These are phyloP conservation scores for Sanguinoderma infundibulare DNA, from an alignment of 1,284 basidiomycete genomes.

Conservation along the genomic window DNA sequence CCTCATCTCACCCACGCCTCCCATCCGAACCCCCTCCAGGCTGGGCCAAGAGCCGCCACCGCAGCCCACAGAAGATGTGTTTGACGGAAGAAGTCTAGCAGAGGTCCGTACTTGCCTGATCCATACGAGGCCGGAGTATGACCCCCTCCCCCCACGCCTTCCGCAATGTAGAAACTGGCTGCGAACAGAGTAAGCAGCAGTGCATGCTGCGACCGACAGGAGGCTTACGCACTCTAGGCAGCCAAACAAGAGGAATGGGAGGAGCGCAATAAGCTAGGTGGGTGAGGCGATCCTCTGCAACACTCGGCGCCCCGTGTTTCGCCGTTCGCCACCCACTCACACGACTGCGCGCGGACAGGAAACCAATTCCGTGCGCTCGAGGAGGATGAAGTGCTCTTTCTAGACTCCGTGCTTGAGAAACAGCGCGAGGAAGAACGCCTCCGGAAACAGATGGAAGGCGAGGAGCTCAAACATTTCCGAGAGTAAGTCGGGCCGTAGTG, in stretches of 20 bases:
- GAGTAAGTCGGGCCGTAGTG: slow-evolving; percentile 52
- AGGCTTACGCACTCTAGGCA: slow-evolving; percentile 51
- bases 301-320: slow-evolving; percentile 2
- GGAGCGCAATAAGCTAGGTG: slow-evolving; percentile 87
- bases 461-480: slow-evolving; percentile 80
- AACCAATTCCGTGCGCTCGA: slow-evolving; percentile 93
- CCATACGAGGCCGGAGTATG: slow-evolving; percentile 32
- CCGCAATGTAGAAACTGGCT: slow-evolving; percentile 68
- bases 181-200: slow-evolving; percentile 69
- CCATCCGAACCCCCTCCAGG: slow-evolving; percentile 41
- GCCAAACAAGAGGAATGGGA: slow-evolving; percentile 96
- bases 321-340: slow-evolving; percentile 7
- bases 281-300: slow-evolving; percentile 17
- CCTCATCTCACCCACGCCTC: not conserved
- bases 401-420: slow-evolving; percentile 81
- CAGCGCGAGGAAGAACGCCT: slow-evolving; percentile 77
- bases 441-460: slow-evolving; percentile 77
- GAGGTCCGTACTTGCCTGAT: slow-evolving; percentile 66
- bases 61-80: slow-evolving; percentile 72
- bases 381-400: slow-evolving; percentile 89
- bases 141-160: slow-evolving; percentile 2
- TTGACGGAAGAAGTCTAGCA: slow-evolving; percentile 88
- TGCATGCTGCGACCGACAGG: slow-evolving; percentile 17
- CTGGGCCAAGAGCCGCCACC: slow-evolving; percentile 89
- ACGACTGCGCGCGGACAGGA: slow-evolving; percentile 44